Evolutionary conservation across 345 rosid species (phyloP), one percentile per base, ranked within the genome.

Genomic region (Eucalyptus grandis): DNA sequence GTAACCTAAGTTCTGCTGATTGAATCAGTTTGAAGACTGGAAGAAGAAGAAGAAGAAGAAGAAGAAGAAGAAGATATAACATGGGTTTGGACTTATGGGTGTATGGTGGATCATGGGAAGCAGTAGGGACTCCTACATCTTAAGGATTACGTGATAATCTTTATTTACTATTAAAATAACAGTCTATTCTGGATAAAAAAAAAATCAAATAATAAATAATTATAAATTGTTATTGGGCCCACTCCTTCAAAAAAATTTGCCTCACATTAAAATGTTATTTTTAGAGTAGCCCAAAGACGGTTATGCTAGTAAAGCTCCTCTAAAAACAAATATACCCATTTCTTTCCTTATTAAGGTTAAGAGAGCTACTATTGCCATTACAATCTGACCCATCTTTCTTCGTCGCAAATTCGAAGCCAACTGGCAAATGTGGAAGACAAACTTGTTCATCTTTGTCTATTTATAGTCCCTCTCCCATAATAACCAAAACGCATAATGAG

Each of bases 81-180:
- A 13, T 10, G 4, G 47, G 47, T 72, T 44, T 27, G 40, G 16
- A 89, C 88, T 87, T 34, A 91, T 91, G 85, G 10, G 90, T 53
- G 56, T 89, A 90, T 21, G 90, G 89, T 43, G 92, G 92, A 44
- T 27, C 16, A 46, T 91, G 90, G 49, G 89, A 89, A 56, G 91
- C 13, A 6, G 0, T 49, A 0, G 7, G 51, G 17, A 5, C 51
- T 49, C 51, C 53, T 14, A 49, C 17, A 0, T 50, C 53, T 50
- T 50, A 50, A 65, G 19, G 21, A 50, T 50, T 50, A 6, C 1
- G 3, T 50, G 8, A 50, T 50, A 50, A 16, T 16, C 2, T 50
- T 50, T 50, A 50, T 50, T 4, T 50, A 50, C 8, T 16, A 6
- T 50, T 50, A 50, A 15, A 50, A 50, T 50, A 15, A 50, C 3